These are phyloP conservation scores for Sutorius australiensis DNA, from an alignment of 768 basidiomycete genomes.

Conservation along the genomic window DNA sequence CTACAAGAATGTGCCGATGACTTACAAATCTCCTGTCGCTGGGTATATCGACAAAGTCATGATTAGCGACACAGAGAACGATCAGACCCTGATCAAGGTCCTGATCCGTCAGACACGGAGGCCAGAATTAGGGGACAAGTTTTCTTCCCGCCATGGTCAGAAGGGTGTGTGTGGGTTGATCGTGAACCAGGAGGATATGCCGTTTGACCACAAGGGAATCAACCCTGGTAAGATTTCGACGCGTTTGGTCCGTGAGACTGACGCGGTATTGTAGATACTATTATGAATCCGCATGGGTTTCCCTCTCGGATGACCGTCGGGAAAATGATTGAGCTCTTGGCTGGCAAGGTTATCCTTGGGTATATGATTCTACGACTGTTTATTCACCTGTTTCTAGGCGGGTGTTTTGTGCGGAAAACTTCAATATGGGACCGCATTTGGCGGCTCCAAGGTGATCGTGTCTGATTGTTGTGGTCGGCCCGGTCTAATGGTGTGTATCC, in stretches of 20 bases:
- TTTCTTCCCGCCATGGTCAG: conserved; percentile 96
- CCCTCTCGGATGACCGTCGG: conserved; percentile 99
- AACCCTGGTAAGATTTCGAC: conserved; percentile 63
- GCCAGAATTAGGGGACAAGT: conserved; percentile 98
- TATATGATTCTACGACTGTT: neutral
- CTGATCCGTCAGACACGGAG: conserved; percentile 94
- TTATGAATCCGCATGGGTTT: conserved; percentile 99
- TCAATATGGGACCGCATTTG: conserved; percentile 95
- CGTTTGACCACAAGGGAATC: conserved; percentile 97
- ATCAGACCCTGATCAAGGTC: conserved; percentile 95
- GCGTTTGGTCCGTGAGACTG: conserved; percentile 10
- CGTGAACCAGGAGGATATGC: conserved; percentile 98
- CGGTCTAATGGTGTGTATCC: conserved; percentile 7
- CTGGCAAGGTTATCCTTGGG: conserved; percentile 68
- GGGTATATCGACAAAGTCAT: conserved; percentile 97
- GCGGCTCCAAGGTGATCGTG: conserved; percentile 81
- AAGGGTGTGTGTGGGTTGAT: conserved; percentile 99
- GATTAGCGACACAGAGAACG: conserved; percentile 95
- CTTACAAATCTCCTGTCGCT: conserved; percentile 90
- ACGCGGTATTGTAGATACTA: conserved; percentile 64
- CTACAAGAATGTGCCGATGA: conserved; percentile 90
- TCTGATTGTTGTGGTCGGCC: neutral
- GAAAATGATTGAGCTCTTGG: conserved; percentile 98
- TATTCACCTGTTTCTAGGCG: conserved; percentile 47
- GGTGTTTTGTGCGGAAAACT: conserved; percentile 87